A percentile compares a stretch with the other conserved stretches of the same genome.
Conservation (phyloP, 2,329 filamentous ascomycete genomes). For the Alternaria postmessia region DNA sequence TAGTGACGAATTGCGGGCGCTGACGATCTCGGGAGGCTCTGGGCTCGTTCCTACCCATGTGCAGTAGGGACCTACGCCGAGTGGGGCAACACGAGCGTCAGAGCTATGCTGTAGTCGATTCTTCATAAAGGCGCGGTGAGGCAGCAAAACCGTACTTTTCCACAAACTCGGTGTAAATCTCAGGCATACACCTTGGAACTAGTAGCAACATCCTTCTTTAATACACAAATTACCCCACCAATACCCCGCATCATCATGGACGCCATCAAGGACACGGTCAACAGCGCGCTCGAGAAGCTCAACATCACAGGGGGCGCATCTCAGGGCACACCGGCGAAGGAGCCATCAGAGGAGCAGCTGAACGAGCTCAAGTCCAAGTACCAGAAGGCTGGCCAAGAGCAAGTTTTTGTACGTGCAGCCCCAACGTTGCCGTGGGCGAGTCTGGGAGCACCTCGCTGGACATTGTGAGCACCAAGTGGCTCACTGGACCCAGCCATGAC, state of each 20-base stretch:
- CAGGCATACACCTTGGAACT: not conserved
- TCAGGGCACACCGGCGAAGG: slow-evolving; percentile 50
- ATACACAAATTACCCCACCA: slow-evolving; percentile 14
- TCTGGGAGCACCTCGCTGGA: slow-evolving; percentile 8
- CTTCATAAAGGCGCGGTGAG: slow-evolving; percentile 14
- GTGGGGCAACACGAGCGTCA: slow-evolving; percentile 41
- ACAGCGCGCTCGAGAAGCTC: slow-evolving; percentile 54
- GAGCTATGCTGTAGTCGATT: slow-evolving; percentile 26
- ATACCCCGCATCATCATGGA: slow-evolving; percentile 45
- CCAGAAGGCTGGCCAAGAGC: slow-evolving; percentile 75
- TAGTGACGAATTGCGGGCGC: slow-evolving; percentile 38
- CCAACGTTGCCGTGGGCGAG: not conserved
- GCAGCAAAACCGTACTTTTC: slow-evolving; percentile 5
- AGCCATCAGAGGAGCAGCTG: slow-evolving; percentile 72
- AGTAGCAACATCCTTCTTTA: slow-evolving; percentile 12
- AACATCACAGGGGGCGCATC: slow-evolving; percentile 48
- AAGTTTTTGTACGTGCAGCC: slow-evolving; percentile 68
- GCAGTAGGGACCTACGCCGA: slow-evolving; percentile 34
- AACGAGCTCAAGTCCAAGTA: slow-evolving; percentile 76
- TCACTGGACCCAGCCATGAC: not conserved
- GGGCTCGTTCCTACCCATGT: slow-evolving; percentile 21
- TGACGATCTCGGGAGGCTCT: slow-evolving; percentile 23
- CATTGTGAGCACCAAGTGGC: slow-evolving; percentile 1
- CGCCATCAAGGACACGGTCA: slow-evolving; percentile 53
- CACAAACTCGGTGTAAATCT: slow-evolving; percentile 2